These are phyloP conservation scores for Paramecium octaurelia DNA, from an alignment of 73 alveolate species.

Conservation along the genomic window DNA sequence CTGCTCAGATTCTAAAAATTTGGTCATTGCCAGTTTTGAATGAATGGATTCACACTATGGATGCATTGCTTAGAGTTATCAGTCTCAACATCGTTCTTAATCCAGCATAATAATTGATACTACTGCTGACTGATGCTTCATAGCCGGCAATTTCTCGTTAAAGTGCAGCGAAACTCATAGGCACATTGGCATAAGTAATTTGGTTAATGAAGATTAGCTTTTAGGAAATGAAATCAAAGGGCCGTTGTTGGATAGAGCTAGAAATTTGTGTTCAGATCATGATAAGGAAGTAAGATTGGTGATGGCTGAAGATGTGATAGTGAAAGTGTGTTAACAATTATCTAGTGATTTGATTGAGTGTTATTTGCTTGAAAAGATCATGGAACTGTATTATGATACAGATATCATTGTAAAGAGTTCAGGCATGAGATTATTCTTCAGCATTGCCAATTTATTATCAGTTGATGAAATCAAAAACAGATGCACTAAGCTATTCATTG, in stretches of 20 bases:
- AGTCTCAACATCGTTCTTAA: background rate
- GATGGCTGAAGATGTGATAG: slow-evolving; percentile 54
- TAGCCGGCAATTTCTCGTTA: slow-evolving; percentile 57
- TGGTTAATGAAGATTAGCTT: background rate
- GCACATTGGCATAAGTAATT: slow-evolving; percentile 26
- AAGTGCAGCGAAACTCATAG: slow-evolving; percentile 48
- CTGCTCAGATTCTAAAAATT: slow-evolving; percentile 34
- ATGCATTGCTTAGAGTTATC: background rate
- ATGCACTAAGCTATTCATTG: slow-evolving; percentile 49
- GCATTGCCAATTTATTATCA: slow-evolving; percentile 44
- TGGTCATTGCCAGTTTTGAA: slow-evolving; percentile 60
- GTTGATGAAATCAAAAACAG: slow-evolving; percentile 51
- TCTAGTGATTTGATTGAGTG: slow-evolving; percentile 30
- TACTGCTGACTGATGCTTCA: slow-evolving; percentile 47
- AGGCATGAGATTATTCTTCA: slow-evolving; percentile 50
- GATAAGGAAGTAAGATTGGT: slow-evolving; percentile 48
- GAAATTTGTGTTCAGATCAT: slow-evolving; percentile 53
- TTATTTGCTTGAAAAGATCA: slow-evolving; percentile 48
- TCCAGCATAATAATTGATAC: background rate
- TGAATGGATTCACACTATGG: slow-evolving; percentile 20
- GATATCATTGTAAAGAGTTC: slow-evolving; percentile 32
- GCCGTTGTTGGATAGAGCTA: slow-evolving; percentile 57
- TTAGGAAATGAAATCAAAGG: slow-evolving; percentile 32
- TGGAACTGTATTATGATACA: slow-evolving; percentile 53
- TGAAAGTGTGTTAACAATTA: slow-evolving; percentile 3